Evolutionary conservation across 768 basidiomycete genomes (phyloP).

Genomic region (Naematelia encephala): DNA sequence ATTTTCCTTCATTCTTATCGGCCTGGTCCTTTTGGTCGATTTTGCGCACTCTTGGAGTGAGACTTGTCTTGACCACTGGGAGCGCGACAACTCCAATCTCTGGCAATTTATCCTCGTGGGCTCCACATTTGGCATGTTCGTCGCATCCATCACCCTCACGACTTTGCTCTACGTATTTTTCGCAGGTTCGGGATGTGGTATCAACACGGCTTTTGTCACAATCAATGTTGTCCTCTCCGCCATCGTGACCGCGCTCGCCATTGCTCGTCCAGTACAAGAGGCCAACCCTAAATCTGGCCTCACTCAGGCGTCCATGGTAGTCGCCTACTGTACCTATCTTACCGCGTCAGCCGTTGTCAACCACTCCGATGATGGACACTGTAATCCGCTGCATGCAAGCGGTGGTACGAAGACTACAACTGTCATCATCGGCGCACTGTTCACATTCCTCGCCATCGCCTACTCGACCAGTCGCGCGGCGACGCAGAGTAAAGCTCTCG

Average conservation of each 20-base stretch:
- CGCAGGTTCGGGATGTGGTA: slow-evolving; percentile 74
- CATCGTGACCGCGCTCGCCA: slow-evolving; percentile 72
- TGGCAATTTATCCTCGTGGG: slow-evolving; percentile 97
- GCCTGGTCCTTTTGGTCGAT: slow-evolving; percentile 93
- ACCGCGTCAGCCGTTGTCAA: slow-evolving; percentile 90
- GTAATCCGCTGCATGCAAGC: slow-evolving; percentile 79
- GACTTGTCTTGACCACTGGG: slow-evolving; percentile 94
- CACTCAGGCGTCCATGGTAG: slow-evolving; percentile 95
- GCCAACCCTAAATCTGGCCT: slow-evolving; percentile 90
- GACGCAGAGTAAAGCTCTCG: slow-evolving; percentile 86
- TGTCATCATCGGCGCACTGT: slow-evolving; percentile 82
- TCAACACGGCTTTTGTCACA: slow-evolving; percentile 97
- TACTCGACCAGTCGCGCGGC: slow-evolving; percentile 96
- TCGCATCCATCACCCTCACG: slow-evolving; percentile 76
- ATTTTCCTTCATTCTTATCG: slow-evolving; percentile 91
- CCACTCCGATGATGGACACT: slow-evolving; percentile 66
- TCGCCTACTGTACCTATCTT: slow-evolving; percentile 93
- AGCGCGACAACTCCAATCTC: slow-evolving; percentile 74
- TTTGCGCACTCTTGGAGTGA: slow-evolving; percentile 99
- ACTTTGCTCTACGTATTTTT: slow-evolving; percentile 89
- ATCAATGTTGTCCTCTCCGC: slow-evolving; percentile 81
- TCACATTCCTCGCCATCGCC: slow-evolving; percentile 97
- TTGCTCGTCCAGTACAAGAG: slow-evolving; percentile 84
- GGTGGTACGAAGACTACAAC: slow-evolving; percentile 73
- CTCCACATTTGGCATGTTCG: slow-evolving; percentile 85